A percentile compares a stretch with the other conserved stretches of the same genome.
These are phyloP conservation scores for Kodamaea leandrae DNA, from an alignment of 805 yeast genomes.

Conservation along the genomic window DNA sequence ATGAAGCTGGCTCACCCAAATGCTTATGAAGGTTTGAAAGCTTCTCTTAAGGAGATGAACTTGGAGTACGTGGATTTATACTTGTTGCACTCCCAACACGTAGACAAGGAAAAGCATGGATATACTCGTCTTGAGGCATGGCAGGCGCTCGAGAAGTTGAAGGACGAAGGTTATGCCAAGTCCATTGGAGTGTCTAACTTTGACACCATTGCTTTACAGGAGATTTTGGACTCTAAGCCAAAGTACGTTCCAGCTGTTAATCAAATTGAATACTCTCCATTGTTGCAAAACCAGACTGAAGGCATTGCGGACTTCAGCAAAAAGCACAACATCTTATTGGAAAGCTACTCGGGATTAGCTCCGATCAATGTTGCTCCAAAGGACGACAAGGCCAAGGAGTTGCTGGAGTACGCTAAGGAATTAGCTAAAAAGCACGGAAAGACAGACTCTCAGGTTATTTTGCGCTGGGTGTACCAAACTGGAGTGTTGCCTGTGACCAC, in stretches of 20 bases:
- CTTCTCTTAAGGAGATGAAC: constrained; percentile 37
- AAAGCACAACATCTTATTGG: constrained; percentile 50
- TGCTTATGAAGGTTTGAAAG: constrained; percentile 43
- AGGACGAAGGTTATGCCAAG: constrained; percentile 60
- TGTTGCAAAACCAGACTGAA: constrained; percentile 70
- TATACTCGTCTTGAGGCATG: constrained; percentile 51
- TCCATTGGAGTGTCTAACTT: constrained; percentile 84
- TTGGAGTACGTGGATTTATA: constrained; percentile 52
- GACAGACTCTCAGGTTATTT: constrained; percentile 63
- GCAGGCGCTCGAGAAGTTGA: constrained; percentile 70
- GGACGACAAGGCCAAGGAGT: constrained; percentile 60
- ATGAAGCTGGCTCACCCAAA: constrained; percentile 10
- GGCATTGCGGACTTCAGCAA: constrained; percentile 73
- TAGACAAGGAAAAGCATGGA: constrained; percentile 30
- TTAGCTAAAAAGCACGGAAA: constrained; percentile 57
- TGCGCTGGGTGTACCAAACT: constrained; percentile 85
- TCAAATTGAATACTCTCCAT: constrained; percentile 91
- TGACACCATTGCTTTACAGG: constrained; percentile 64
- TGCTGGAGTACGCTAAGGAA: constrained; percentile 43
- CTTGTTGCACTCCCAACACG: constrained; percentile 47
- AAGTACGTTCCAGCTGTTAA: constrained; percentile 70
- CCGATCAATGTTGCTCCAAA: constrained; percentile 58
- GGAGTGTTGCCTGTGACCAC: constrained; percentile 77
- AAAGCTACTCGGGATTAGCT: constrained; percentile 79
- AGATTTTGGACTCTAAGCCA: constrained; percentile 62